Conservation (phyloP, 257 asterid species). For the Solanum lycopersicoides region DNA sequence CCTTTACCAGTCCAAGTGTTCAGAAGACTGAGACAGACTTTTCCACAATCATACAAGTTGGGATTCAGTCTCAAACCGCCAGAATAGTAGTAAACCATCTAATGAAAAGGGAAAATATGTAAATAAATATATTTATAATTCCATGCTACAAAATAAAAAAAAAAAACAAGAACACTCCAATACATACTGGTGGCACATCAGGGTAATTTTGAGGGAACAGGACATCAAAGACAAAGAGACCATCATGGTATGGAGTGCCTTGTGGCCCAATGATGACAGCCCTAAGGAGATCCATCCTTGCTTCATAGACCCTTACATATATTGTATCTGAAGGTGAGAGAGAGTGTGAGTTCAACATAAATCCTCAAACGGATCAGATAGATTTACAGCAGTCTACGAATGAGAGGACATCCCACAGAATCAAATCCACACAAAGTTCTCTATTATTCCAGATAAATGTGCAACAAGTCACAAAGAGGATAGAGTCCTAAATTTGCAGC, state of each 20-base stretch:
- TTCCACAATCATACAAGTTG: conserved; percentile 48
- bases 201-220: conserved; percentile 41
- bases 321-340: conserved; percentile 24
- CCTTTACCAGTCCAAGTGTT: conserved; percentile 49
- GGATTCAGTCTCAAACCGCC: conserved; percentile 51
- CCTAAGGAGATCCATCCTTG: conserved; percentile 52
- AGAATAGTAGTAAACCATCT: conserved; percentile 47
- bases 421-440: neutral
- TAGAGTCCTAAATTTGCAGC: neutral
- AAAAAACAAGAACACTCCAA: neutral
- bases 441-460: neutral
- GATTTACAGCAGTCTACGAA: neutral
- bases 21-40: conserved; percentile 53
- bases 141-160: neutral
- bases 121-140: neutral
- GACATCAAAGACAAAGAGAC: conserved; percentile 42
- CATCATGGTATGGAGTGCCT: conserved; percentile 61
- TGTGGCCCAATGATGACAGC: conserved; percentile 50
- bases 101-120: neutral
- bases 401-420: neutral
- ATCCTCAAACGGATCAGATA: neutral
- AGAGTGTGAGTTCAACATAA: neutral
- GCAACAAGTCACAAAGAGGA: neutral
- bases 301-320: conserved; percentile 40
- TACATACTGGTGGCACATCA: conserved; percentile 36